A percentile compares a stretch with the other conserved stretches of the same genome.
Conservation (phyloP, 2,329 filamentous ascomycete genomes). For the Xylaria sp. region DNA sequence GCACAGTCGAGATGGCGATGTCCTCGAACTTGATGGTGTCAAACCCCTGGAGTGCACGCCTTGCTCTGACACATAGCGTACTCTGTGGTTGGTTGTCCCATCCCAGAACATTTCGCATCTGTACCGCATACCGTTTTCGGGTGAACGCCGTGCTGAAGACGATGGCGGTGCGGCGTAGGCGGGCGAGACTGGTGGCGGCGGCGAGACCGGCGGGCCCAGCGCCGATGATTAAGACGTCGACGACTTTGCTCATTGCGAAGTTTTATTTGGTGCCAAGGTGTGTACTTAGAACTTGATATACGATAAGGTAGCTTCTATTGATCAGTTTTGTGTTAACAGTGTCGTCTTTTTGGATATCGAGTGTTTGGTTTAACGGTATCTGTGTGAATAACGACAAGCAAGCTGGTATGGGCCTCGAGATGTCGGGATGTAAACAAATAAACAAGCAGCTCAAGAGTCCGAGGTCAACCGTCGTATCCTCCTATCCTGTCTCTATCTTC, state of each 20-base stretch:
- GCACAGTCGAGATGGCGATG: conserved; percentile 17
- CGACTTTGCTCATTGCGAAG: background rate
- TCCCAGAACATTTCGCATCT: conserved; percentile 40
- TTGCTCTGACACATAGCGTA: too few species aligned
- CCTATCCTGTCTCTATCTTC: too few species aligned
- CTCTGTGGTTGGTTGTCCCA: conserved; percentile 18
- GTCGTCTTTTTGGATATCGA: too few species aligned
- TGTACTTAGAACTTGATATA: background rate
- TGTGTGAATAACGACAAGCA: too few species aligned
- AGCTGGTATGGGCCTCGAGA: too few species aligned
- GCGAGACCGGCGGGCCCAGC: conserved; percentile 41
- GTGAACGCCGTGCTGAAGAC: conserved; percentile 33
- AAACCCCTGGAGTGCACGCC: background rate
- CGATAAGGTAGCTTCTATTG: background rate
- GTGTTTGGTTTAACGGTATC: too few species aligned
- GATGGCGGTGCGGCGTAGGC: conserved; percentile 34
- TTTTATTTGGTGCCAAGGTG: background rate
- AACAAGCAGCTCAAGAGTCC: too few species aligned
- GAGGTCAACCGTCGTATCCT: too few species aligned
- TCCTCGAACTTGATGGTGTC: conserved; percentile 20
- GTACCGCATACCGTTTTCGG: conserved; percentile 37
- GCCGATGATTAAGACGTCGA: conserved; percentile 35
- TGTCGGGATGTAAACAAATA: too few species aligned
- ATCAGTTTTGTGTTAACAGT: background rate
- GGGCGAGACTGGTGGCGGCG: conserved; percentile 34